phyloP scores from a whole-genome alignment of 1,284 basidiomycete species.

The Polyporus tsugae region DNA sequence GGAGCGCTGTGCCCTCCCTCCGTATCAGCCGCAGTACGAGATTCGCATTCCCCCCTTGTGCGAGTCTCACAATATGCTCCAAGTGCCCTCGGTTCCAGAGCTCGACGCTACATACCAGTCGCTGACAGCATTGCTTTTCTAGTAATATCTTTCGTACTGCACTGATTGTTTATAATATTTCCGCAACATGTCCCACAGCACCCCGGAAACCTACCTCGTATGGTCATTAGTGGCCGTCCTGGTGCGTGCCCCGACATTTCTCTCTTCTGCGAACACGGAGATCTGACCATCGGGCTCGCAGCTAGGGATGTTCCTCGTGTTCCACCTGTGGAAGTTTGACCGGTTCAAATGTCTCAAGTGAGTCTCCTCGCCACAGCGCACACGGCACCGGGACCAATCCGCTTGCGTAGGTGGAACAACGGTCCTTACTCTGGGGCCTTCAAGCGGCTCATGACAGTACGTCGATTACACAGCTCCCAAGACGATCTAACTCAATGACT shows the following conservation, averaged over 20 bases:
- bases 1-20: not conserved
- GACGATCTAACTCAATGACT: not conserved
- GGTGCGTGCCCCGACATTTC: conserved; percentile 46
- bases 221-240: conserved; percentile 64
- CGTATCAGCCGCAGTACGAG: not conserved
- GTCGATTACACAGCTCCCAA: not conserved
- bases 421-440: conserved; percentile 73
- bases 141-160: conserved; percentile 10
- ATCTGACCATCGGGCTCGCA: conserved; percentile 37
- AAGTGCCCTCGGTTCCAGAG: not conserved
- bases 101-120: not conserved
- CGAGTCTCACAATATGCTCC: no score
- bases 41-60: not conserved
- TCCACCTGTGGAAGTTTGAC: conserved; percentile 82
- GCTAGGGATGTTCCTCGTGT: conserved; percentile 70
- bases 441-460: conserved; percentile 82
- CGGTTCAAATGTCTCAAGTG: conserved; percentile 76
- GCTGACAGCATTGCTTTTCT: not conserved
- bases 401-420: conserved; percentile 65
- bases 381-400: not conserved
- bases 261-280: not conserved
- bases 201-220: conserved; percentile 64
- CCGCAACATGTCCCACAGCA: conserved; percentile 66
- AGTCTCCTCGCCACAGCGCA: conserved; percentile 32
- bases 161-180: conserved; percentile 3